Conservation (phyloP, 169 alveolate species). For the Eimeria brunetti region DNA sequence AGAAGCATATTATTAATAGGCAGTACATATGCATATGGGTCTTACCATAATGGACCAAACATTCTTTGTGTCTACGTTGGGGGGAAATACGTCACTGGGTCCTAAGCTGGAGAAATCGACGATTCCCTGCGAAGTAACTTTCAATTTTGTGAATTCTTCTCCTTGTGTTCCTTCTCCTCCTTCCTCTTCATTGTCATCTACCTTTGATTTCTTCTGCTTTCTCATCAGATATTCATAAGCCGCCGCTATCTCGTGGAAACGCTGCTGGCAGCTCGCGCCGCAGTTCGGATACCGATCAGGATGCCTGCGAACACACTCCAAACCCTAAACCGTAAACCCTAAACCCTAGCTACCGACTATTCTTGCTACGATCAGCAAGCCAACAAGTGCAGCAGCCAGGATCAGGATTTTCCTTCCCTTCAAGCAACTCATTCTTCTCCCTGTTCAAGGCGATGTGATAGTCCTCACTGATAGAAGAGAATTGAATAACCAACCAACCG, state of each 20-base stretch:
- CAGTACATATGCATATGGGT: not conserved
- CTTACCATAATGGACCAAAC: slow-evolving; percentile 78
- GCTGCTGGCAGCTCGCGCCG: slow-evolving; percentile 72
- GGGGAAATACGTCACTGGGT: slow-evolving; percentile 57
- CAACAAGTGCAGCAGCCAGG: not conserved
- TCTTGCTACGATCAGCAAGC: not conserved
- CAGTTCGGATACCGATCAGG: slow-evolving; percentile 75
- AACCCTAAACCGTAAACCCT: not conserved
- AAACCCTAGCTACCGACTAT: not conserved
- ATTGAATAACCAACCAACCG: too few relatives aligned
- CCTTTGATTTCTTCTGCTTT: slow-evolving; percentile 6
- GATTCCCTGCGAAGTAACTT: slow-evolving; percentile 38
- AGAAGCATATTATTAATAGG: too few relatives aligned
- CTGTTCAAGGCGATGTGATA: too few relatives aligned
- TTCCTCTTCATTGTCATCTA: slow-evolving; percentile 12
- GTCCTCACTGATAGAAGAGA: too few relatives aligned
- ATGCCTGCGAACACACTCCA: slow-evolving; percentile 34
- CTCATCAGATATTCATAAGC: slow-evolving; percentile 73
- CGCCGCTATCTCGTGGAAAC: slow-evolving; percentile 67
- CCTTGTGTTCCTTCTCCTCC: slow-evolving; percentile 30
- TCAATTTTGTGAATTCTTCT: not conserved
- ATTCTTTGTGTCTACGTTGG: slow-evolving; percentile 35
- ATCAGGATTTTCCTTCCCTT: not conserved
- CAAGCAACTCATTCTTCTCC: too few relatives aligned
- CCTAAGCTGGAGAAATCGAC: slow-evolving; percentile 55